A percentile compares a stretch with the other conserved stretches of the same genome.
These are phyloP conservation scores for Kwoniella heveanensis DNA, from an alignment of 768 basidiomycete species.

Conservation along the genomic window DNA sequence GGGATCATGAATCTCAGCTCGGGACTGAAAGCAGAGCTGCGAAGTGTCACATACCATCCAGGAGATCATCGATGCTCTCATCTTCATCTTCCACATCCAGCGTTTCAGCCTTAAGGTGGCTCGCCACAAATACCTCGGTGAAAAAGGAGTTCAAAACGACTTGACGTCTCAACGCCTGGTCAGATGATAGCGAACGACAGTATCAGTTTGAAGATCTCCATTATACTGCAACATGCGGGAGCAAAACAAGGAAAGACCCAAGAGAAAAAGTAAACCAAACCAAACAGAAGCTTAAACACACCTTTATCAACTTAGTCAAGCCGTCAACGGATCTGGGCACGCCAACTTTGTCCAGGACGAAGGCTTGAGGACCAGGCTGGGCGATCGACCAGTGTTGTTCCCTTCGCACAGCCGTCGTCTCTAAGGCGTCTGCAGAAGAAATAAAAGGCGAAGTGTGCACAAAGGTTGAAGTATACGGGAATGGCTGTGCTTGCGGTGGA, in stretches of 20 bases:
- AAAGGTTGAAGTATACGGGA: conserved; percentile 39
- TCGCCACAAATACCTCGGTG: neutral
- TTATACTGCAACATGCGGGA: too few species aligned
- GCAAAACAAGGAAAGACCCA: too few species aligned
- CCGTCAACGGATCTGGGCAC: conserved; percentile 15
- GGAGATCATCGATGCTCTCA: neutral
- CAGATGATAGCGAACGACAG: too few species aligned
- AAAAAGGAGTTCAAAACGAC: neutral
- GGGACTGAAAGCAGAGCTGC: neutral
- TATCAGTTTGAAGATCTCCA: too few species aligned
- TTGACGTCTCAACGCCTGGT: neutral
- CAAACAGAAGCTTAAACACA: conserved; percentile 6
- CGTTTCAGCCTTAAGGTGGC: neutral
- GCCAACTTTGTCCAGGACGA: conserved; percentile 31
- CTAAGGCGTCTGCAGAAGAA: neutral
- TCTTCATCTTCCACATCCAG: conserved; percentile 11
- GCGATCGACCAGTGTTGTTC: conserved; percentile 43
- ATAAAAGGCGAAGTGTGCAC: conserved; percentile 12
- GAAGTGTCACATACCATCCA: neutral
- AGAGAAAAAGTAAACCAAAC: too few species aligned
- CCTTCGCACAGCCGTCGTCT: neutral
- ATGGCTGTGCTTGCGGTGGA: conserved; percentile 15
- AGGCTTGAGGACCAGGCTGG: conserved; percentile 35
- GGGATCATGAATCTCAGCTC: too few species aligned
- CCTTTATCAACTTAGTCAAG: conserved; percentile 18